A percentile compares a stretch with the other conserved stretches of the same genome.
phyloP scores from a whole-genome alignment of 1,284 basidiomycete species.

The Cutaneotrichosporon curvatum region DNA sequence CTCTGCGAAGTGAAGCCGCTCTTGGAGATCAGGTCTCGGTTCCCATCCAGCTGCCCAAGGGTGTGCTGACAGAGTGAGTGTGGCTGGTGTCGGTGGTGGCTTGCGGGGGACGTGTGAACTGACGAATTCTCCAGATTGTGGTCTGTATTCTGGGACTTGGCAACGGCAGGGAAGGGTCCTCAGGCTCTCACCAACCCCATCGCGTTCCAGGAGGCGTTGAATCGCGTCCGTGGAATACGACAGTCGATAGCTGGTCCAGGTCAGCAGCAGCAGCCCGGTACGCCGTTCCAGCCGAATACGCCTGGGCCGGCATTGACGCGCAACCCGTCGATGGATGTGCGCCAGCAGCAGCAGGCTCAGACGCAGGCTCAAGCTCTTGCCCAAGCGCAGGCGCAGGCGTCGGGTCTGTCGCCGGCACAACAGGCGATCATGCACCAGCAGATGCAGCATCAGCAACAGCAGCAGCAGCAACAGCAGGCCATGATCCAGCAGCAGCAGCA shows the following conservation, averaged over 20 bases:
- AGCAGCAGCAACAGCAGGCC: constrained; percentile 7
- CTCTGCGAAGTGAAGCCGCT: constrained; percentile 38
- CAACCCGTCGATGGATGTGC: constrained; percentile 1
- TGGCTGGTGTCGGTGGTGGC: no score
- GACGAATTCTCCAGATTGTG: constrained; percentile 38
- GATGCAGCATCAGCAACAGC: constrained; percentile 7
- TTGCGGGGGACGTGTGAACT: background rate
- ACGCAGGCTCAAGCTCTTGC: constrained; percentile 15
- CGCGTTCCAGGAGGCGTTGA: constrained; percentile 36
- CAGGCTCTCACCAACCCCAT: constrained; percentile 38
- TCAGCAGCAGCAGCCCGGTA: constrained; percentile 11
- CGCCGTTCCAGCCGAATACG: constrained; percentile 9
- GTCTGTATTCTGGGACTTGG: constrained; percentile 47
- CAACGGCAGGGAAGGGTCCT: constrained; percentile 41
- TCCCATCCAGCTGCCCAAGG: constrained; percentile 44
- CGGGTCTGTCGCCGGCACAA: constrained; percentile 7
- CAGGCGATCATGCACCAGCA: constrained; percentile 7
- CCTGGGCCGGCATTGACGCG: constrained; percentile 11
- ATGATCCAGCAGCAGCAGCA: constrained; percentile 13
- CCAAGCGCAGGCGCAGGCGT: constrained; percentile 8
- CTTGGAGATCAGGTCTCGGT: constrained; percentile 33
- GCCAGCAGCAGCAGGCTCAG: constrained; percentile 17
- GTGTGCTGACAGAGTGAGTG: constrained; percentile 45
- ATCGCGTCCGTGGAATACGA: constrained; percentile 23
- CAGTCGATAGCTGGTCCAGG: constrained; percentile 5